Conservation (phyloP, 768 basidiomycete species). For the Hemileccinum impolitum region DNA sequence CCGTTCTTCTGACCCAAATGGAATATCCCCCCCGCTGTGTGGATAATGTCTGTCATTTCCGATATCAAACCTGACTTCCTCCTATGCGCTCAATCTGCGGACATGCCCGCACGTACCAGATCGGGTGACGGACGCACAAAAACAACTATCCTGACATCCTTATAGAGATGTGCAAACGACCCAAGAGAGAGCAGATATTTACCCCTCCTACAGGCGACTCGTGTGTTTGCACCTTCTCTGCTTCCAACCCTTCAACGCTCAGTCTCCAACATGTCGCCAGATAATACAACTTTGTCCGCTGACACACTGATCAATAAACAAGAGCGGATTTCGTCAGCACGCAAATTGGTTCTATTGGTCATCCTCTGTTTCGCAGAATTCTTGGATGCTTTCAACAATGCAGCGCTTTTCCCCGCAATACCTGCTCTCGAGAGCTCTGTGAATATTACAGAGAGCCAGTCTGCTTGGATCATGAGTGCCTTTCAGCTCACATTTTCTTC, state of each 20-base stretch:
- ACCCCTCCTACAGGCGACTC: not conserved
- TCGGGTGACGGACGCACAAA: not conserved
- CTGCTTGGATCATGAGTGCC: constrained; percentile 41
- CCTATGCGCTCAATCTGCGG: not conserved
- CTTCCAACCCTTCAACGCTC: not conserved
- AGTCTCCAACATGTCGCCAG: constrained; percentile 6
- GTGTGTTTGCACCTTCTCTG: not conserved
- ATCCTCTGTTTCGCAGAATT: constrained; percentile 42
- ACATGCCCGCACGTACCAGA: not conserved
- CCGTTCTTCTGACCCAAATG: not conserved
- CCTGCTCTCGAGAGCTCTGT: constrained; percentile 28
- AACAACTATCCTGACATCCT: not conserved
- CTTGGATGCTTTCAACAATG: constrained; percentile 43
- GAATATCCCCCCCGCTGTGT: not conserved
- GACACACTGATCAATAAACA: constrained; percentile 2
- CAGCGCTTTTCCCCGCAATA: constrained; percentile 39
- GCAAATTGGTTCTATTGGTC: constrained; percentile 31
- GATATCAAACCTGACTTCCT: not conserved
- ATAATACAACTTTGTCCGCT: not conserved
- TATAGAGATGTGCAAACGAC: not conserved
- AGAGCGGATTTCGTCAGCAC: constrained; percentile 18
- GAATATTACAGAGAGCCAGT: constrained; percentile 10
- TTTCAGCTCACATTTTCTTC: constrained; percentile 48
- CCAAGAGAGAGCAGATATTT: not conserved
- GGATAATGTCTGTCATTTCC: not conserved